Conservation (phyloP, 176 grass and related monocot genomes). For the Aegilops bicornis region DNA sequence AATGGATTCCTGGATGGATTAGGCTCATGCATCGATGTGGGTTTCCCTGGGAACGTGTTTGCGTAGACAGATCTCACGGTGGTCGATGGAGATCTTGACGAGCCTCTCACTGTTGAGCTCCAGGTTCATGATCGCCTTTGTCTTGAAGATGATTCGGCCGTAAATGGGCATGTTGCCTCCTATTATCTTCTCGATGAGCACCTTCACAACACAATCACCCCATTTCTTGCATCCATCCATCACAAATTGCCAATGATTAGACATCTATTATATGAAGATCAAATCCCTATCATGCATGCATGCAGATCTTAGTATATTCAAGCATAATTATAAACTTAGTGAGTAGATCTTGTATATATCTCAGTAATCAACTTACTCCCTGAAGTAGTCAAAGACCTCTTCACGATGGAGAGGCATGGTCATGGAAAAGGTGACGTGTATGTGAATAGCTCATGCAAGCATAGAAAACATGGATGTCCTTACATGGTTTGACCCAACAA, state of each 20-base stretch:
- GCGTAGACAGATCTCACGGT: constrained; percentile 38
- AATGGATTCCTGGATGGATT: no score
- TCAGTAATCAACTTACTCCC: constrained; percentile 14
- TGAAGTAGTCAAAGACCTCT: constrained; percentile 64
- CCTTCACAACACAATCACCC: not conserved
- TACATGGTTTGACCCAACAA: no score
- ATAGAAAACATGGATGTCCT: no score
- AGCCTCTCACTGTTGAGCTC: constrained; percentile 21
- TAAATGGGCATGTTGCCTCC: not conserved
- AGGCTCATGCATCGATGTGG: not conserved
- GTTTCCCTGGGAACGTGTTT: constrained; percentile 24
- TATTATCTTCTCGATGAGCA: constrained; percentile 34
- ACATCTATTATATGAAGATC: no score
- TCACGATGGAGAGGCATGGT: constrained; percentile 39
- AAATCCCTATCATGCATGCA: not conserved
- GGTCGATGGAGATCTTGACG: constrained; percentile 11
- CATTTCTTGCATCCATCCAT: constrained; percentile 20
- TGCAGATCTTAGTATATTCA: no score
- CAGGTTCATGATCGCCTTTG: not conserved
- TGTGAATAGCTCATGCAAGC: no score
- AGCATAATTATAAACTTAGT: not conserved
- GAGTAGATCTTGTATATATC: not conserved
- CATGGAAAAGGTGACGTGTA: constrained; percentile 25
- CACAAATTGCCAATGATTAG: no score
- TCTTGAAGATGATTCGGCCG: constrained; percentile 50